A percentile compares a stretch with the other conserved stretches of the same genome.
phyloP scores from a whole-genome alignment of 2,329 filamentous ascomycete species.

The Nothophaeocryptopus gaeumannii region DNA sequence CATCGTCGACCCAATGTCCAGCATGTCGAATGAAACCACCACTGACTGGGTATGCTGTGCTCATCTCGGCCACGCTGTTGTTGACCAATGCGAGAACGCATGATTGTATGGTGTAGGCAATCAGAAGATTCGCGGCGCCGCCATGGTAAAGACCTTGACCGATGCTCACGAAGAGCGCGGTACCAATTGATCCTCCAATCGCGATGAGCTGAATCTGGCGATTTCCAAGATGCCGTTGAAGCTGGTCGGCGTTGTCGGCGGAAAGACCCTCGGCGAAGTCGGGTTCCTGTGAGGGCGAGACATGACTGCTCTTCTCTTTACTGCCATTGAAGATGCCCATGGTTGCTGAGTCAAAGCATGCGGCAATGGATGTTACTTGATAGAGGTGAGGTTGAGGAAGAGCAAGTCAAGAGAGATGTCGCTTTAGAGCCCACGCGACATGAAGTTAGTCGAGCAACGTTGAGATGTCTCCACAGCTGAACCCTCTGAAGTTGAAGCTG shows the following conservation, averaged over 20 bases:
- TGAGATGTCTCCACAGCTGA: too few relatives aligned
- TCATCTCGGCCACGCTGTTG: conserved; percentile 66
- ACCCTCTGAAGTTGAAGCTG: too few relatives aligned
- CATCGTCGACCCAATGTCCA: conserved; percentile 63
- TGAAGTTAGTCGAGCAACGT: too few relatives aligned
- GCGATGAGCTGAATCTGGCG: conserved; percentile 38
- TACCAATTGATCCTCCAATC: conserved; percentile 37
- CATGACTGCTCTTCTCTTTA: conserved; percentile 15
- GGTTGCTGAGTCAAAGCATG: not conserved
- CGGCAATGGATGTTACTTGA: not conserved
- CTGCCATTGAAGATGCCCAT: conserved; percentile 18
- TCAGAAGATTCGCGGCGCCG: conserved; percentile 54
- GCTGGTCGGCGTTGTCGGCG: conserved; percentile 29
- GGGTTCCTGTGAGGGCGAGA: conserved; percentile 8
- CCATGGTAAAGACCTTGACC: conserved; percentile 54
- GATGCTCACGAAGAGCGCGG: conserved; percentile 46
- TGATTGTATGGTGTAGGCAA: conserved; percentile 59
- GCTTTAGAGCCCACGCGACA: too few relatives aligned
- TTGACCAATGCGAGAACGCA: conserved; percentile 60
- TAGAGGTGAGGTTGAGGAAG: too few relatives aligned
- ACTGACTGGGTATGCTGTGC: conserved; percentile 59
- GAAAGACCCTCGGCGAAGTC: conserved; percentile 18
- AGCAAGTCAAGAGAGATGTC: too few relatives aligned
- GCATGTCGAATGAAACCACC: conserved; percentile 64
- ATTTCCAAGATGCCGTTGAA: conserved; percentile 34